phyloP scores from a whole-genome alignment of 2,329 filamentous ascomycete species.

The Fusarium sp. region DNA sequence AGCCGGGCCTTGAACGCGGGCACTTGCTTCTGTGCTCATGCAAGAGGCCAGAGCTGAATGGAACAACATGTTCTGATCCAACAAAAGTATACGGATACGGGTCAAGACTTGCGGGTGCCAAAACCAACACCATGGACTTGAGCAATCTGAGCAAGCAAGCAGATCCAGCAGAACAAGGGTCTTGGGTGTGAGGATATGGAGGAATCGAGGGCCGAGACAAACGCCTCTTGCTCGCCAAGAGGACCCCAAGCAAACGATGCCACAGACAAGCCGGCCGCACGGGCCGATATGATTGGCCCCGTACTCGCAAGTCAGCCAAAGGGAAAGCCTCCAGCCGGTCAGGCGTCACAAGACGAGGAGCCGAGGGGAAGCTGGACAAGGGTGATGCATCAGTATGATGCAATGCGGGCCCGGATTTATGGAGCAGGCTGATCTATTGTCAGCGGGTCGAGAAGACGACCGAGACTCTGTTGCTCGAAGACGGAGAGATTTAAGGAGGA shows the following conservation, averaged over 20 bases:
- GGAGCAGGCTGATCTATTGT: conserved; percentile 39
- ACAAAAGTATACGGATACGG: conserved; percentile 10
- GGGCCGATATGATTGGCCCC: conserved; percentile 39
- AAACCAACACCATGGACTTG: not conserved
- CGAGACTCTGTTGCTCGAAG: conserved; percentile 15
- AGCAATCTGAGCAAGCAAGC: conserved; percentile 16
- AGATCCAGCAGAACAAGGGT: conserved; percentile 35
- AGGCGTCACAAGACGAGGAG: conserved; percentile 41
- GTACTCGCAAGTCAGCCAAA: conserved; percentile 36
- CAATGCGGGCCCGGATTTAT: conserved; percentile 40
- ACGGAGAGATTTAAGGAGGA: conserved; percentile 13
- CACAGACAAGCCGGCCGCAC: conserved; percentile 22
- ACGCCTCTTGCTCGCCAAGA: conserved; percentile 40
- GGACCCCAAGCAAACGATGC: conserved; percentile 25
- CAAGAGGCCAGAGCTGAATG: not conserved
- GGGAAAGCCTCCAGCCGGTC: conserved; percentile 28
- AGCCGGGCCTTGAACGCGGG: not conserved
- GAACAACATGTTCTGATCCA: conserved; percentile 9
- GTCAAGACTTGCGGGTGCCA: conserved; percentile 2
- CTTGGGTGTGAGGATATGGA: conserved; percentile 33
- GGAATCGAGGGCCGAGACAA: conserved; percentile 40
- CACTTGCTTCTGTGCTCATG: conserved; percentile 13
- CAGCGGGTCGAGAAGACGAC: conserved; percentile 25
- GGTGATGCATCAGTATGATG: conserved; percentile 43
- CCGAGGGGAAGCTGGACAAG: conserved; percentile 27